These are phyloP conservation scores for Vitellaria paradoxa DNA, from an alignment of 179 eudicot genomes.

Conservation along the genomic window DNA sequence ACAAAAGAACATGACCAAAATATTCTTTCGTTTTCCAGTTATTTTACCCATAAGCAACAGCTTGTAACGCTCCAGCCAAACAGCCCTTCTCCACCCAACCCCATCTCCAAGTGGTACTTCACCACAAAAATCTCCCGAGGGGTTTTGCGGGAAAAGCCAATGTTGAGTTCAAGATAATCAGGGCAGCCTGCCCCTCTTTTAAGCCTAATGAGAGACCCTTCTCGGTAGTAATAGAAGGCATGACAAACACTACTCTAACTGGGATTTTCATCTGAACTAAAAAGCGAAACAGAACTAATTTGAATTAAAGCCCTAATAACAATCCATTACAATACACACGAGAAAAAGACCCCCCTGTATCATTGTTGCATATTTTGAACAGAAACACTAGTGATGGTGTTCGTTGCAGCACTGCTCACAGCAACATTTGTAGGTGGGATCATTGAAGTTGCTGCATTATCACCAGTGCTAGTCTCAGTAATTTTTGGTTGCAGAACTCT, in stretches of 20 bases:
- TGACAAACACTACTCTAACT: not conserved
- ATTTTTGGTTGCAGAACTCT: slow-evolving; percentile 1
- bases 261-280: not conserved
- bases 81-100: not conserved
- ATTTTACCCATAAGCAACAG: not conserved
- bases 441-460: not conserved
- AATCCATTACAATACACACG: not conserved
- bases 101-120: not conserved
- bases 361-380: not conserved
- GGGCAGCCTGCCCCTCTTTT: not conserved
- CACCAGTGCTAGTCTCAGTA: slow-evolving; percentile 2
- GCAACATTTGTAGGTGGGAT: slow-evolving; percentile 16
- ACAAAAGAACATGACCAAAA: not conserved
- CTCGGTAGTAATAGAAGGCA: no score
- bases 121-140: no score
- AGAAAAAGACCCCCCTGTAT: not conserved
- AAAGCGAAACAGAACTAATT: not conserved
- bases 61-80: not conserved
- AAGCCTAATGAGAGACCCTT: not conserved
- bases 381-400: not conserved
- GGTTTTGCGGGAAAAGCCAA: not conserved
- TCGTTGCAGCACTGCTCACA: not conserved
- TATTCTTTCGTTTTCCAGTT: not conserved
- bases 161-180: not conserved
- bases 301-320: not conserved